phyloP scores from a whole-genome alignment of 805 yeast genomes.

The Lipomyces yamadae region DNA sequence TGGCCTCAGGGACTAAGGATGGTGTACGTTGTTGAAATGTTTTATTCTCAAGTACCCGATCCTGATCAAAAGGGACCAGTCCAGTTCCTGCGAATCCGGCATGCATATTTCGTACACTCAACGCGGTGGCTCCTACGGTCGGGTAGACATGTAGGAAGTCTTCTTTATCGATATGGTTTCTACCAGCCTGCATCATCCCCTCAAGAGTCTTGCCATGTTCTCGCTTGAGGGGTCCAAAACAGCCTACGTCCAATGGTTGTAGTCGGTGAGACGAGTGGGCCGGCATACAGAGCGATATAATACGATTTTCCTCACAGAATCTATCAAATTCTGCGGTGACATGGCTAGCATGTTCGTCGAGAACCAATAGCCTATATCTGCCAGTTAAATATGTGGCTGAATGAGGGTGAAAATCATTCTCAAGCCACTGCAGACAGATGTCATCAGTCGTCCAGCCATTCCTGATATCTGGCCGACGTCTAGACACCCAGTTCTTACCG shows the following conservation, averaged over 20 bases:
- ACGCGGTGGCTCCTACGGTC: neutral
- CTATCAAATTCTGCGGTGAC: conserved; percentile 1
- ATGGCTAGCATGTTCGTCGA: conserved; percentile 24
- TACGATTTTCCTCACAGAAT: conserved; percentile 3
- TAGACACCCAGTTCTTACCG: no score
- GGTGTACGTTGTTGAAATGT: no score
- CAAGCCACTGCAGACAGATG: conserved; percentile 7
- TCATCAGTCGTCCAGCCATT: conserved; percentile 20
- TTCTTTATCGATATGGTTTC: no score
- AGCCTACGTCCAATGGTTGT: neutral
- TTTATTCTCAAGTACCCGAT: neutral
- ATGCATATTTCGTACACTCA: neutral
- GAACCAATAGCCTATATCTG: conserved; percentile 14
- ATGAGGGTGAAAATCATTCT: conserved; percentile 9
- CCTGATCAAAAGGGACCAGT: neutral
- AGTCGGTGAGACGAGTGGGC: conserved; percentile 4
- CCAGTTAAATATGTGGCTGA: conserved; percentile 18
- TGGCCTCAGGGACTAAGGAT: no score
- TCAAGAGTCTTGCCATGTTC: no score
- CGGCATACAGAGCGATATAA: conserved; percentile 4
- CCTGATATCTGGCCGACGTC: no score
- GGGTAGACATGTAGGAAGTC: neutral
- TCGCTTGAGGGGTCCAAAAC: no score
- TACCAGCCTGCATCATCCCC: no score
- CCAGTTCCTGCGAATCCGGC: conserved; percentile 5